Conservation (phyloP, 495 filamentous ascomycete genomes). For the Wilcoxina mikolae region DNA sequence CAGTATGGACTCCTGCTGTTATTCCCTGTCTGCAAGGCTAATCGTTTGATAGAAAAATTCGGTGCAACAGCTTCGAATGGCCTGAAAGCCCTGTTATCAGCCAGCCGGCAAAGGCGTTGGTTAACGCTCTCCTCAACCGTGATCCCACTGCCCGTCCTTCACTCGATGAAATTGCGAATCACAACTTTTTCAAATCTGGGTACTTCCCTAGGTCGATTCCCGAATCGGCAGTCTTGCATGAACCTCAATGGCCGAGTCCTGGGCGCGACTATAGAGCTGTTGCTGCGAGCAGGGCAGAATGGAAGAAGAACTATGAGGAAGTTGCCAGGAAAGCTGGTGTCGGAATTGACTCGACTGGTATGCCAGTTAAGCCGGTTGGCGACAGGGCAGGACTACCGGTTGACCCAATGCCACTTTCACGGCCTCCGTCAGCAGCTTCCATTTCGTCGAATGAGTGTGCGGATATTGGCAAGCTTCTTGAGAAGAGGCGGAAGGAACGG, state of each 20-base stretch:
- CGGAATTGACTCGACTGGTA: constrained; percentile 18
- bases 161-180: constrained; percentile 67
- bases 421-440: constrained; percentile 16
- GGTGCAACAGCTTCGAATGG: constrained; percentile 23
- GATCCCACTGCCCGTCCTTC: constrained; percentile 60
- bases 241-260: constrained; percentile 20
- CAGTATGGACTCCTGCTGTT: constrained; percentile 19
- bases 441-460: constrained; percentile 3
- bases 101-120: constrained; percentile 53
- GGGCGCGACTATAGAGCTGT: constrained; percentile 17
- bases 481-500: constrained; percentile 2
- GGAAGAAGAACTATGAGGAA: constrained; percentile 24
- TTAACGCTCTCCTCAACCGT: constrained; percentile 55
- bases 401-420: constrained; percentile 16
- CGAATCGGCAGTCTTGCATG: constrained; percentile 12
- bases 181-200: constrained; percentile 59
- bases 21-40: constrained; percentile 19
- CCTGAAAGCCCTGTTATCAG: constrained; percentile 20
- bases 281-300: constrained; percentile 18
- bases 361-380: constrained; percentile 15
- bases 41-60: constrained; percentile 23
- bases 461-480: constrained; percentile 3
- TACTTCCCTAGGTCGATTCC: constrained; percentile 37
- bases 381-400: constrained; percentile 19
- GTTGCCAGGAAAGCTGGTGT: constrained; percentile 25